Conservation (phyloP, 352 stramenopile species). For the Phytophthora fragariae region DNA sequence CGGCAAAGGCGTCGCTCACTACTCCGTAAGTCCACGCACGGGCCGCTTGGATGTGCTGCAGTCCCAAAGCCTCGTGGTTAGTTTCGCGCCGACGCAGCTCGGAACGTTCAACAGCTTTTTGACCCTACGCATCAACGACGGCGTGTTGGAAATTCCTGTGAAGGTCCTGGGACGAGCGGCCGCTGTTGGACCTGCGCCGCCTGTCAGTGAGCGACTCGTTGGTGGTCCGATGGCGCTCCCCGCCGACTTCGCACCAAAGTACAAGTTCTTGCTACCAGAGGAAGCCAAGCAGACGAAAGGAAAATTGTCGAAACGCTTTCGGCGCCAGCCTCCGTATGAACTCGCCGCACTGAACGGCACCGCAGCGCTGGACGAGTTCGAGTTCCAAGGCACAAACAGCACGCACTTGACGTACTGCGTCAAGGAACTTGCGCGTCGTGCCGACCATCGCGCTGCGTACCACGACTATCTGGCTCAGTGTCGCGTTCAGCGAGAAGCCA, state of each 20-base stretch:
- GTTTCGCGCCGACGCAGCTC: constrained; percentile 89
- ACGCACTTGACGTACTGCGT: constrained; percentile 89
- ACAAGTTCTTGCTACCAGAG: constrained; percentile 90
- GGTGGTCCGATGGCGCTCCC: constrained; percentile 77
- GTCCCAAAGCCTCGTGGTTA: constrained; percentile 90
- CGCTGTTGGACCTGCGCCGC: constrained; percentile 51
- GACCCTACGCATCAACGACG: constrained; percentile 55
- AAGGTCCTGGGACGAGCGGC: constrained; percentile 71
- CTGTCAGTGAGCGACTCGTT: constrained; percentile 39
- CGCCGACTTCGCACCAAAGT: constrained; percentile 87
- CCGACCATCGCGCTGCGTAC: constrained; percentile 75
- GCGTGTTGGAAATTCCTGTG: constrained; percentile 63
- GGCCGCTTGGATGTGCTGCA: constrained; percentile 88
- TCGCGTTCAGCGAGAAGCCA: constrained; percentile 47
- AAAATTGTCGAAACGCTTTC: constrained; percentile 54
- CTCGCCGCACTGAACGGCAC: constrained; percentile 68
- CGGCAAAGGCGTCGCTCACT: constrained; percentile 72
- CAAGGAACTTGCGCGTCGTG: constrained; percentile 75
- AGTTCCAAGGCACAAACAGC: constrained; percentile 86
- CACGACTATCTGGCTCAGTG: constrained; percentile 67
- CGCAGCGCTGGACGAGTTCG: constrained; percentile 80
- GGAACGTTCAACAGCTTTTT: constrained; percentile 72
- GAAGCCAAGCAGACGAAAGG: constrained; percentile 72
- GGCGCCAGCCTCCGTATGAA: constrained; percentile 73
- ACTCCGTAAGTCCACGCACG: constrained; percentile 62